These are phyloP conservation scores for Carex sylvatica DNA, from an alignment of 202 grass and related monocot species.

Conservation along the genomic window DNA sequence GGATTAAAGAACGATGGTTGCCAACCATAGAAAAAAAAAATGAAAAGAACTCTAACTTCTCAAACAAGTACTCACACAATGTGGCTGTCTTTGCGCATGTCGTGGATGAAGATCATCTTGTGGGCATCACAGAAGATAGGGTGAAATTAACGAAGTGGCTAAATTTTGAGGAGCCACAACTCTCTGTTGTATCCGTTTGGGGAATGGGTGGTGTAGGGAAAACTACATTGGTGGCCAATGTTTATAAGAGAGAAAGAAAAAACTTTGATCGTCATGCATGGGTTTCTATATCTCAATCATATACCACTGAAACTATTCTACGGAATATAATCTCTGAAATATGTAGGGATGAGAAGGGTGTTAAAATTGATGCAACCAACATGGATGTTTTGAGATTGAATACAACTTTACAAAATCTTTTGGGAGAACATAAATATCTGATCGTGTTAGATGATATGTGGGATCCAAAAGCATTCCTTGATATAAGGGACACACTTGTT, in stretches of 20 bases:
- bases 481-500: slow-evolving; percentile 12
- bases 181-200: slow-evolving; percentile 30
- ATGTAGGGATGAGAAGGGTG: not conserved
- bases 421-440: slow-evolving; percentile 23
- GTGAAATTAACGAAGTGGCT: slow-evolving; percentile 13
- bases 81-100: not conserved
- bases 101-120: slow-evolving; percentile 16
- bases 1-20: not conserved
- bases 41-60: too few species aligned
- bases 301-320: slow-evolving; percentile 16
- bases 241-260: slow-evolving; percentile 29
- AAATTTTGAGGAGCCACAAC: not conserved
- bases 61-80: not conserved
- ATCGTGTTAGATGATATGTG: slow-evolving; percentile 52
- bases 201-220: slow-evolving; percentile 70
- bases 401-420: too few species aligned
- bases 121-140: slow-evolving; percentile 34
- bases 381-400: too few species aligned
- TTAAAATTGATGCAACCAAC: too few species aligned
- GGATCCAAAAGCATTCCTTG: slow-evolving; percentile 5
- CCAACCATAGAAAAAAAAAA: not conserved
- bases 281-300: slow-evolving; percentile 39
- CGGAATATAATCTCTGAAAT: slow-evolving; percentile 25
- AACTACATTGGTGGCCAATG: slow-evolving; percentile 35
- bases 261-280: slow-evolving; percentile 36